Evolutionary conservation across 2,329 filamentous ascomycete genomes (phyloP).

Genomic region (Pseudogymnoascus sp.): DNA sequence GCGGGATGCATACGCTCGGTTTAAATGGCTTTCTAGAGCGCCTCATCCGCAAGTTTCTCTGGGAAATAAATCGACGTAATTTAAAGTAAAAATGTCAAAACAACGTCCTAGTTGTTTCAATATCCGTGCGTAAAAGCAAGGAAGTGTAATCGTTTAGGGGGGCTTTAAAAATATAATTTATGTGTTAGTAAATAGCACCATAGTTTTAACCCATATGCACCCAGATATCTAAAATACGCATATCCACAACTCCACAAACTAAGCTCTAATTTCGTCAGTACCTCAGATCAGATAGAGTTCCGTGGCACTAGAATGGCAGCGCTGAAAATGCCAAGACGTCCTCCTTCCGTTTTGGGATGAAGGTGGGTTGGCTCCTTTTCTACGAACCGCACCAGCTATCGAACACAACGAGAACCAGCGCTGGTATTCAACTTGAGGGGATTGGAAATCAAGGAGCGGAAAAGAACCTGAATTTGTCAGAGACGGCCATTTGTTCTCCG

Average conservation of each 20-base stretch:
- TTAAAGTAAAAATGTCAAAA: neutral
- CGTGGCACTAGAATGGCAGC: neutral
- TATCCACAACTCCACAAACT: neutral
- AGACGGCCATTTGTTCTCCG: neutral
- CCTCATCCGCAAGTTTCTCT: conserved; percentile 13
- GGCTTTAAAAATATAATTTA: neutral
- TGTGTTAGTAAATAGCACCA: neutral
- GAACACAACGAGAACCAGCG: no score
- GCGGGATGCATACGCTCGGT: conserved; percentile 15
- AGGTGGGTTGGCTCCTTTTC: neutral
- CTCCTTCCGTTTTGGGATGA: neutral
- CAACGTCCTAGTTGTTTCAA: neutral
- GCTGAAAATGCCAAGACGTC: neutral
- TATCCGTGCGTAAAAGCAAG: neutral
- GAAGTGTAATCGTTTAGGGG: neutral
- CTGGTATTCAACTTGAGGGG: neutral
- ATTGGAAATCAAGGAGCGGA: neutral
- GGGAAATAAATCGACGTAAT: neutral
- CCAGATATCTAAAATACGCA: neutral
- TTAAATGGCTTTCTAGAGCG: conserved; percentile 15
- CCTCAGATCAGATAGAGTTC: neutral
- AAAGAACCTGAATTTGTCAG: neutral
- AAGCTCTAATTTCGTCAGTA: neutral
- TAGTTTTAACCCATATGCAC: neutral
- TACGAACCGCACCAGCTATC: neutral